phyloP scores from a whole-genome alignment of 805 yeast genomes.

The Saccharomycopsis sp. region DNA sequence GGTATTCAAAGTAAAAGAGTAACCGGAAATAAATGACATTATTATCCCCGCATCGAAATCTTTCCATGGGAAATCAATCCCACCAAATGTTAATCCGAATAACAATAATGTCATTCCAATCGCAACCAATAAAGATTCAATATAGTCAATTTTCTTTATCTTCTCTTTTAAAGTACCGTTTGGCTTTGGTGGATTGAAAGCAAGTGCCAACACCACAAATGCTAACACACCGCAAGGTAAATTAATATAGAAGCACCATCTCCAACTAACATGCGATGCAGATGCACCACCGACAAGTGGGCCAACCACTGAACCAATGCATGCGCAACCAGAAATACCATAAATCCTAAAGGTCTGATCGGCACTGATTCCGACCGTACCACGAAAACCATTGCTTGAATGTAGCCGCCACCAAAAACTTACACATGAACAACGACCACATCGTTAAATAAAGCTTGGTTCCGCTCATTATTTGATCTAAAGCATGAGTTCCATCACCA shows the following conservation, averaged over 20 bases:
- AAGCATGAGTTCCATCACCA: no score
- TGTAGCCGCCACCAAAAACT: slow-evolving; percentile 59
- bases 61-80: slow-evolving; percentile 44
- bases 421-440: no score
- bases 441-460: no score
- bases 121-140: neutral
- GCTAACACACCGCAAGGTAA: slow-evolving; percentile 59
- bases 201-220: no score
- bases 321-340: neutral
- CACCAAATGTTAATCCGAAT: slow-evolving; percentile 50
- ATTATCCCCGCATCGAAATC: no score
- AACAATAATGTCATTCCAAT: slow-evolving; percentile 21
- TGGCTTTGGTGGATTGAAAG: no score
- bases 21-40: no score
- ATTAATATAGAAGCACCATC: slow-evolving; percentile 72
- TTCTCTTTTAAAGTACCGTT: no score
- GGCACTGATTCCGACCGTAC: slow-evolving; percentile 41
- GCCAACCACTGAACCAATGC: slow-evolving; percentile 42
- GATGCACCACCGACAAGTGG: slow-evolving; percentile 65
- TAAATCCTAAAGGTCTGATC: neutral
- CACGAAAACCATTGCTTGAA: slow-evolving; percentile 49
- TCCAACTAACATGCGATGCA: slow-evolving; percentile 53
- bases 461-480: no score
- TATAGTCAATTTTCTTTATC: no score
- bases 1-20: slow-evolving; percentile 11